Evolutionary conservation across 805 yeast genomes (phyloP).

Genomic region (Yarrowia osloensis): DNA sequence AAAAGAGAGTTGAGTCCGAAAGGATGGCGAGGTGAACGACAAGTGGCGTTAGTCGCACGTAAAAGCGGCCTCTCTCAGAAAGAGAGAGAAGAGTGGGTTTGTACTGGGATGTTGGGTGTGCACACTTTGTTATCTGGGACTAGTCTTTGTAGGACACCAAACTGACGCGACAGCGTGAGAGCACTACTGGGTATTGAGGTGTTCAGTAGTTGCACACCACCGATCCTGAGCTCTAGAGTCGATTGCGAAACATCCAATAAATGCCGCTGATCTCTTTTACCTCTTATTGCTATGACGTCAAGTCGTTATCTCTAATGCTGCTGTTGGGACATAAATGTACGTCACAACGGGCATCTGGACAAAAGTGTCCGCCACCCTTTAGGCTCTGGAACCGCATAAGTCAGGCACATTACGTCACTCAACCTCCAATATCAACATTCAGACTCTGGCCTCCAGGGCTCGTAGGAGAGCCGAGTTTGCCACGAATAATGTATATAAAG

Average conservation of each 20-base stretch:
- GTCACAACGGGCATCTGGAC: not conserved
- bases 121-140: not conserved
- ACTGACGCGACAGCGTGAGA: not conserved
- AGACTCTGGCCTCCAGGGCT: not conserved
- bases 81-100: not conserved
- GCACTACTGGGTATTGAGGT: too few relatives aligned
- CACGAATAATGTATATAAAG: not conserved
- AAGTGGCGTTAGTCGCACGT: not conserved
- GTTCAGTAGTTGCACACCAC: too few relatives aligned
- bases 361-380: slow-evolving; percentile 10
- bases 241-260: not conserved
- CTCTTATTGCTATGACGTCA: slow-evolving; percentile 17
- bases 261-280: not conserved
- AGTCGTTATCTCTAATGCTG: slow-evolving; percentile 4
- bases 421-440: slow-evolving; percentile 20
- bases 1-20: slow-evolving; percentile 11
- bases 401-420: slow-evolving; percentile 22
- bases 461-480: slow-evolving; percentile 8
- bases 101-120: not conserved
- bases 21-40: not conserved
- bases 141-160: not conserved
- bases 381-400: not conserved
- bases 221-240: too few relatives aligned
- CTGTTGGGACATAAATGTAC: slow-evolving; percentile 11
- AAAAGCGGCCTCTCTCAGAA: too few relatives aligned